A percentile compares a stretch with the other conserved stretches of the same genome.
Evolutionary conservation across 495 filamentous ascomycete species (phyloP).

Genomic region (Penicillium pulvis): DNA sequence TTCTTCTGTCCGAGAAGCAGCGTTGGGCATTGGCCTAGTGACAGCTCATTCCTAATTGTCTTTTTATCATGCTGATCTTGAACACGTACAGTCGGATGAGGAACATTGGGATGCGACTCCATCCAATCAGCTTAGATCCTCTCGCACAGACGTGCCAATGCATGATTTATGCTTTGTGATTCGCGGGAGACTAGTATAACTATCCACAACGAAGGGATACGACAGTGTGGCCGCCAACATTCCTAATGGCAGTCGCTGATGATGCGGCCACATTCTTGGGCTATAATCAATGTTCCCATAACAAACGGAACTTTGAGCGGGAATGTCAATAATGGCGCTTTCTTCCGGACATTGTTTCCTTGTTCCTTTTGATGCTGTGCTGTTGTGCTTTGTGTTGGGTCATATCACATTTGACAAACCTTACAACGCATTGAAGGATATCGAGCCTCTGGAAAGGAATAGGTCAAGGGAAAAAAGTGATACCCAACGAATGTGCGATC

Average conservation of each 20-base stretch:
- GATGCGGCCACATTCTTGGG: slow-evolving; percentile 42
- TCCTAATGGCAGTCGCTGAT: slow-evolving; percentile 30
- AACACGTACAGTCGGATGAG: not conserved
- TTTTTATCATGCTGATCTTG: not conserved
- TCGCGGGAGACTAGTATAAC: slow-evolving; percentile 7
- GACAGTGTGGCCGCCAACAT: slow-evolving; percentile 36
- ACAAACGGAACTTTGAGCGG: slow-evolving; percentile 31
- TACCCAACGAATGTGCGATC: slow-evolving; percentile 13
- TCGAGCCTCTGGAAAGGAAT: not conserved
- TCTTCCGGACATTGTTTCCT: slow-evolving; percentile 11
- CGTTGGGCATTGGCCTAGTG: not conserved
- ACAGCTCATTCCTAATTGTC: not conserved
- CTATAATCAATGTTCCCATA: slow-evolving; percentile 33
- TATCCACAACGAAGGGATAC: slow-evolving; percentile 11
- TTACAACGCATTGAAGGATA: not conserved
- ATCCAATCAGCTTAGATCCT: not conserved
- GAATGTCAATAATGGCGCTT: slow-evolving; percentile 17
- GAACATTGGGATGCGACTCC: not conserved
- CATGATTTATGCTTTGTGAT: not conserved
- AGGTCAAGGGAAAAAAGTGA: not conserved
- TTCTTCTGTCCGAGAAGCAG: not conserved
- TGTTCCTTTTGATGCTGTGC: not conserved
- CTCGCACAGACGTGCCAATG: slow-evolving; percentile 2
- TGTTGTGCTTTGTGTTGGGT: not conserved
- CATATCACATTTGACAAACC: not conserved